A percentile compares a stretch with the other conserved stretches of the same genome.
Conservation (phyloP, 768 basidiomycete species). For the Pholiota microspora region DNA sequence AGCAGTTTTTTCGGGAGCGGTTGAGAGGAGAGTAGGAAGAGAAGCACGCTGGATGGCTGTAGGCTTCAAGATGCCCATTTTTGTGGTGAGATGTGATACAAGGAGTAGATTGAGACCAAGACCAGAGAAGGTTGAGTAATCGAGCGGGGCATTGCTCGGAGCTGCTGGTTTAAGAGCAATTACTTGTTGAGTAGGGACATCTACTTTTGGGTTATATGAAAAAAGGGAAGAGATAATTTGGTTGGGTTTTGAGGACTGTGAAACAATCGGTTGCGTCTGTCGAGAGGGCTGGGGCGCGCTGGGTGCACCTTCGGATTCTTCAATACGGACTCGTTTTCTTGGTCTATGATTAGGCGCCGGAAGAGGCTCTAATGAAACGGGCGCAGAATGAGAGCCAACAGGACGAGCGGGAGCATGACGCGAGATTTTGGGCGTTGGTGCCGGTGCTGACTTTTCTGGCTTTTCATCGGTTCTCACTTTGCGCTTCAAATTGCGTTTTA, state of each 20-base stretch:
- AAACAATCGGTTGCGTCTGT: conserved; percentile 9
- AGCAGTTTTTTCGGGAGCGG: conserved; percentile 32
- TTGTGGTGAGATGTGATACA: conserved; percentile 69
- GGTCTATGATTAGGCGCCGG: conserved; percentile 13
- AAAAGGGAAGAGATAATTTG: conserved; percentile 90
- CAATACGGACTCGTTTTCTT: conserved; percentile 24
- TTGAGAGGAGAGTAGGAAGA: conserved; percentile 50
- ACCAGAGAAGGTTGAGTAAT: conserved; percentile 76
- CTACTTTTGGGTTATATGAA: conserved; percentile 74
- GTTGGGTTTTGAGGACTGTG: conserved; percentile 30
- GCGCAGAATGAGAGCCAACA: not conserved
- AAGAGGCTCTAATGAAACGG: conserved; percentile 10
- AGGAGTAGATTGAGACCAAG: conserved; percentile 84
- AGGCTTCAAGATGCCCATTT: conserved; percentile 82
- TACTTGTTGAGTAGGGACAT: conserved; percentile 32
- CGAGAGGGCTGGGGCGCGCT: conserved; percentile 16
- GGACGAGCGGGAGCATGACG: conserved; percentile 7
- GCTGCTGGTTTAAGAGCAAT: conserved; percentile 27
- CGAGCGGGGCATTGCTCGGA: conserved; percentile 86
- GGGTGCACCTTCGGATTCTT: conserved; percentile 7
- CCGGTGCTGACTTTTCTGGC: conserved; percentile 35
- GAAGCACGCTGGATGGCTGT: conserved; percentile 87
- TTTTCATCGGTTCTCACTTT: conserved; percentile 43
- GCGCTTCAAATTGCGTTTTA: conserved; percentile 67
- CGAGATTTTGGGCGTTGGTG: conserved; percentile 22